Base-by-base conservation (phyloP, 306 rosid genomes). In the Geum urbanum region DNA sequence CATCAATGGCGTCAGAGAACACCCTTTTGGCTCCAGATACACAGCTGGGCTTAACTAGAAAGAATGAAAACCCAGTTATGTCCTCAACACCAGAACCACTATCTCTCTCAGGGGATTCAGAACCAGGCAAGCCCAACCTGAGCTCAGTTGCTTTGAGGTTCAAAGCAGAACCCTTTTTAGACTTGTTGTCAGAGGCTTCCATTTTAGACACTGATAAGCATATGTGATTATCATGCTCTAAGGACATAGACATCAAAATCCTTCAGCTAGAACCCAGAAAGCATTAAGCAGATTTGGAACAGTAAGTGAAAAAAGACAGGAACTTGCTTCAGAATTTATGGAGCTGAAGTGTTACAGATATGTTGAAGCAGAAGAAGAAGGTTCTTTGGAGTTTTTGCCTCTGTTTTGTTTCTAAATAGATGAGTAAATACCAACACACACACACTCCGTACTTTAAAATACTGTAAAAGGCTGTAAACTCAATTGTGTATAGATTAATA, bases 121-220 rank as follows among this genome's bases (percentile, higher is more conserved):
- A 87, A 1, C 98, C 98, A 3, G 98, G 98, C 56, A 92, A 74
- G 1, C 98, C 98, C 32, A 92, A 89, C 46, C 98, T 80, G n/a
- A 92, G 77, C 76, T 92, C 96, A 71, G 98, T 92, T 44, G 96
- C 98, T 73, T 81, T 92, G 16, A 88, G 87, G 82, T 92, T 92
- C 76, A 86, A 74, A 24, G 87, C 74, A 63, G 58, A 8, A 9
- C 60, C 86, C 70, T 73, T 81, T 47, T 73, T 67, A 63, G 81
- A 74, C 53, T 67, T 81, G n/a, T 67, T 81, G n/a, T 79, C 79
- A 79, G 84, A 84, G 84, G 76, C 72, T 80, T 88, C 90, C 95
- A 84, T 84, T 32, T 32, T 32, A 4, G 81, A 74, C 85, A 84
- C 83, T 67, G 83, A 43, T 74, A 90, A 81, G 74, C 86, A 88